Conservation (phyloP, 129 eudicot species). For the Flaveria linearis region DNA sequence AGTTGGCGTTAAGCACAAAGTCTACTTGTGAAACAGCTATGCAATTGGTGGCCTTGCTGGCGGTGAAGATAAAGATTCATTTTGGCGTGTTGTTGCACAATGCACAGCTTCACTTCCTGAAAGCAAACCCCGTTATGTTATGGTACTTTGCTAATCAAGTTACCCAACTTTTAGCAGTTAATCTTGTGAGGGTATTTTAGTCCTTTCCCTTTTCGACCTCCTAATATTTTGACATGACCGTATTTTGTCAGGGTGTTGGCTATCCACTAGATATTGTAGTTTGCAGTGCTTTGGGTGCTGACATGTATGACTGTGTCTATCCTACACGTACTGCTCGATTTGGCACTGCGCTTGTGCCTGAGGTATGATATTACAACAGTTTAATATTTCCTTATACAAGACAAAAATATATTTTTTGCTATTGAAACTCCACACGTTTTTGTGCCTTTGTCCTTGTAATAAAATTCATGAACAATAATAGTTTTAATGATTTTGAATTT, state of each 20-base stretch:
- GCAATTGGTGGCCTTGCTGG: slow-evolving; percentile 99
- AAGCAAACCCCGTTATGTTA: slow-evolving; percentile 92
- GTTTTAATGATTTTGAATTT: not conserved
- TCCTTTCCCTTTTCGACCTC: slow-evolving; percentile 6
- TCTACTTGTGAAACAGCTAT: slow-evolving; percentile 69
- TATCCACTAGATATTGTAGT: slow-evolving; percentile 96
- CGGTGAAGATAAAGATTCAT: slow-evolving; percentile 97
- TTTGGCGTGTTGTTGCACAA: slow-evolving; percentile 99
- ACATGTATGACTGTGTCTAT: slow-evolving; percentile 93
- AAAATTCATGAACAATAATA: not conserved
- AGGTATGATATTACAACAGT: slow-evolving; percentile 43
- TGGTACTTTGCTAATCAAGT: slow-evolving; percentile 48
- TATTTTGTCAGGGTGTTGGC: slow-evolving; percentile 74
- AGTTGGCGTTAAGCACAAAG: not conserved
- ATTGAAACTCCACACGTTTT: not conserved
- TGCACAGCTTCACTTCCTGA: slow-evolving; percentile 97
- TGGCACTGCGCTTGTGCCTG: slow-evolving; percentile 96
- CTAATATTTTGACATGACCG: slow-evolving; percentile 13
- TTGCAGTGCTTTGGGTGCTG: slow-evolving; percentile 98
- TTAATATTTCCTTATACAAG: not conserved
- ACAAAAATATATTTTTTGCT: not conserved
- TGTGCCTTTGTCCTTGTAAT: slow-evolving; percentile 15
- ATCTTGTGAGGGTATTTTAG: slow-evolving; percentile 3
- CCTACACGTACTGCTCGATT: slow-evolving; percentile 99
- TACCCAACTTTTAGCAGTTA: slow-evolving; percentile 1